Evolutionary conservation across 2,329 filamentous ascomycete genomes (phyloP), one percentile per base, ranked within the genome.

Genomic region (Apiospora hydei): DNA sequence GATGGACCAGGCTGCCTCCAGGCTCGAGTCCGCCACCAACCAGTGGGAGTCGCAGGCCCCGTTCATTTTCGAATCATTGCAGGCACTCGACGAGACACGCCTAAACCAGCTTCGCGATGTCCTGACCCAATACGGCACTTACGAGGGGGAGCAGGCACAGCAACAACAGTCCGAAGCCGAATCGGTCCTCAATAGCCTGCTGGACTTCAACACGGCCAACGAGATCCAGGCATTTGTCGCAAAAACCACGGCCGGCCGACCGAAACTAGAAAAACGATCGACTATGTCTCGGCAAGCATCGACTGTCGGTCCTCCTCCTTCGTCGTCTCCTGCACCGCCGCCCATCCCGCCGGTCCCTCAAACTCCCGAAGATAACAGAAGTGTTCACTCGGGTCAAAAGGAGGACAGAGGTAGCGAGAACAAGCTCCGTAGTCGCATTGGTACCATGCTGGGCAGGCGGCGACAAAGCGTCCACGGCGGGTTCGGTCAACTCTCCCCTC

Each of bases 11-110:
- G 95, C 94, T 16, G 88, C 90, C 14, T 86, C 90, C 24, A 92
- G 91, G 75, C 89, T 97, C 61, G 93, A 97, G 75, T 90, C 90
- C 73, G 92, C 94, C n/a, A 90, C 88, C 64, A 89, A 92, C 75
- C 93, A 97, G 80, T 99, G 96, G 96, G 92, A 98, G 71, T 95
- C 94, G 0, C 95, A 98, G 81, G 94, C 96, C 18, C 96, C 96
- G 0, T 98, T 94, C 82, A 93, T 98, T 73, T 98, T 97, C 79
- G 96, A 99, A 83, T 93, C 92, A 73, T 89, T 99, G 38, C 96
- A 99, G 81, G 92, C 94, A 7, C 86, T 97, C 44, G 96, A 99
- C 80, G 96, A 99, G 84, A 92, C 90, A 77, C 91, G 96, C 71
- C 86, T 97, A 76, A 98, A 98, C 81, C 93, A 97, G 79, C 87